Evolutionary conservation across 139 green algal genomes (phyloP), one percentile per base, ranked within the genome.

Genomic region (Asterochloris erici): DNA sequence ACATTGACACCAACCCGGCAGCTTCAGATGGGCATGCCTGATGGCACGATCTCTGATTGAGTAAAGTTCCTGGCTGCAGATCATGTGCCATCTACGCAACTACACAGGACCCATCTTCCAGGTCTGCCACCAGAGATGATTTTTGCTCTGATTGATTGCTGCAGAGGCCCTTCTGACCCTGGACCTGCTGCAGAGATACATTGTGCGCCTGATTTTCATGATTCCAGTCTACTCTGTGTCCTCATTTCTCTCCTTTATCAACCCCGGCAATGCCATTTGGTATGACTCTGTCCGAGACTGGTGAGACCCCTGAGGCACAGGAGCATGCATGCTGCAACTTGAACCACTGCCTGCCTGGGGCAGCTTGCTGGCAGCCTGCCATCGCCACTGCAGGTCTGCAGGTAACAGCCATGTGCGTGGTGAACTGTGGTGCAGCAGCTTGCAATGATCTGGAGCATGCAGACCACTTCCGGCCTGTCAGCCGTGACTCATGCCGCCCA

Each of bases 151-250:
- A 75, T 24, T 15, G 26, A 74, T 13, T 75, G 54, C 26, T 74
- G 27, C 24, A 74, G 77, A 15, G 17, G 16, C 81, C 27, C 74
- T 23, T 23, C 38, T 29, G 24, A 47, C 17, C 29, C 73, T 81
- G 19, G 64, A 14, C 21, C 17, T 60, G 27, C 61, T 81, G 70
- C 94, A 98, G 94, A 87, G 96, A 24, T 98, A 97, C 90, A 99
- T 99, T 83, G 93, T 99, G 69, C 91, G 96, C 38, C 98, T 99
- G 80, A 95, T 99, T 23, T 98, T 99, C 84, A 96, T 99, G 90
- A 95, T 99, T 13, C 96, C 96, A 9, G 90, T 98, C 27, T 99
- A 98, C 84, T 87, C 93, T 13, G 78, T 96, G 6, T 89, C 86
- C 54, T 98, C 94, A 11, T 97, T 94, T 64, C 84, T 93, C 0